Percentiles rank a stretch among this genome's conserved stretches.
phyloP scores from a whole-genome alignment of 768 basidiomycete species.

The Infundibulicybe gibba region DNA sequence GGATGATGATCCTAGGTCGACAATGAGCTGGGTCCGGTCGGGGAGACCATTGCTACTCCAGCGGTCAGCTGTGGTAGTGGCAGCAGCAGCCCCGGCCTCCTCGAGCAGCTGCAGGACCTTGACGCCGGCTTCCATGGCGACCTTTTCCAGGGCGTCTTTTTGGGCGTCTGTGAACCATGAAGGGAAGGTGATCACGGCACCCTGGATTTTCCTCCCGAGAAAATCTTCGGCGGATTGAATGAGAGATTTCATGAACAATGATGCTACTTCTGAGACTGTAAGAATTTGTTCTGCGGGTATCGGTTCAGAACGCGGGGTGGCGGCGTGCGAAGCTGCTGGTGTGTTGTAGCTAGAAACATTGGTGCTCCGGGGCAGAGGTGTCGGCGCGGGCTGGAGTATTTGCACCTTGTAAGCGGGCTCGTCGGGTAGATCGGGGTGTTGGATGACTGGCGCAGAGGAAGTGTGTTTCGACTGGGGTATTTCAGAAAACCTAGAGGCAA shows the following conservation, averaged over 20 bases:
- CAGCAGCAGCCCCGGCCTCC: constrained; percentile 76
- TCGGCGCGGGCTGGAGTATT: constrained; percentile 74
- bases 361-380: constrained; percentile 51
- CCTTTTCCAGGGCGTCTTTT: constrained; percentile 64
- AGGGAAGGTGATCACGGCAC: constrained; percentile 84
- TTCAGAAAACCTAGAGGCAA: constrained; percentile 62
- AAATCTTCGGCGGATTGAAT: constrained; percentile 88
- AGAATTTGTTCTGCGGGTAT: constrained; percentile 63
- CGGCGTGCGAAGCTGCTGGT: constrained; percentile 61
- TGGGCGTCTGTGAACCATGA: constrained; percentile 69
- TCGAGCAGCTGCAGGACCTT: constrained; percentile 84
- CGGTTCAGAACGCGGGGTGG: constrained; percentile 77
- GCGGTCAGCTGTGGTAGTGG: constrained; percentile 46
- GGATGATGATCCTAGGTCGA: constrained; percentile 79
- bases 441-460: constrained; percentile 69
- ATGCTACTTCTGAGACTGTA: constrained; percentile 78
- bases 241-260: constrained; percentile 83
- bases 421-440: constrained; percentile 68
- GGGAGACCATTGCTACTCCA: constrained; percentile 36
- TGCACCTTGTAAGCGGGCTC: constrained; percentile 83
- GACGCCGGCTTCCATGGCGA: constrained; percentile 79
- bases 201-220: constrained; percentile 72
- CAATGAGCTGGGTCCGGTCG: constrained; percentile 77
- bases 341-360: constrained; percentile 49
- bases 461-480: constrained; percentile 50